Evolutionary conservation across 148 eudicot species (phyloP).

Genomic region (Cornus kousa): DNA sequence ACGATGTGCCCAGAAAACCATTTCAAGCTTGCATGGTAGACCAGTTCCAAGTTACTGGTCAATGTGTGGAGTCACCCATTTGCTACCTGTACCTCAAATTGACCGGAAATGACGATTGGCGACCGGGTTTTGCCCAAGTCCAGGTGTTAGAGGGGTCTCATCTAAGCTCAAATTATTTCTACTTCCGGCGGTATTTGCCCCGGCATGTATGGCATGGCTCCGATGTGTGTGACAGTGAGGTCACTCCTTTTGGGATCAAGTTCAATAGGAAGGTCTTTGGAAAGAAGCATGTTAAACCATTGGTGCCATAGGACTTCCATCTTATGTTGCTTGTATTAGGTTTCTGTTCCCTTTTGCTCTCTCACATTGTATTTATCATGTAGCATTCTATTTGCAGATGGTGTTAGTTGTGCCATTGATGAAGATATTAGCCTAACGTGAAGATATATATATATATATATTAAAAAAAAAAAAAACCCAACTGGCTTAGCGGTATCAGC

Average conservation of each 20-base stretch:
- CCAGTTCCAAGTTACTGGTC: conserved; percentile 41
- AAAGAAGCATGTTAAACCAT: conserved; percentile 11
- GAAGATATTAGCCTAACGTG: too few species aligned
- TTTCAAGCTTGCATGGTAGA: conserved; percentile 64
- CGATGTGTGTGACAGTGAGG: conserved; percentile 48
- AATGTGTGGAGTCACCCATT: conserved; percentile 46
- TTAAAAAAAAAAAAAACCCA: too few species aligned
- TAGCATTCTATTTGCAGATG: neutral
- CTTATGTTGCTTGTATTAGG: neutral
- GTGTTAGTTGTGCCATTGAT: too few species aligned
- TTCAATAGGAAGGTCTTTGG: conserved; percentile 42
- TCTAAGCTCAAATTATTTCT: conserved; percentile 45
- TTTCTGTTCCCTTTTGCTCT: neutral
- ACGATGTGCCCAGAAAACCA: conserved; percentile 53
- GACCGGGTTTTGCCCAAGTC: conserved; percentile 59
- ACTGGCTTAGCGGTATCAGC: too few species aligned
- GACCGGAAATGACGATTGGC: conserved; percentile 54
- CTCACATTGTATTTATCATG: neutral
- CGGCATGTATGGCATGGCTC: conserved; percentile 56
- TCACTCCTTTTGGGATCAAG: conserved; percentile 52
- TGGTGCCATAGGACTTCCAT: neutral
- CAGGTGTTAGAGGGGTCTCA: conserved; percentile 30
- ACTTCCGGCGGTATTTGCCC: conserved; percentile 48
- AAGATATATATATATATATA: too few species aligned
- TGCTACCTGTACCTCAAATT: conserved; percentile 56